phyloP scores from a whole-genome alignment of 805 yeast species.

The Nakazawaea ishiwadae region DNA sequence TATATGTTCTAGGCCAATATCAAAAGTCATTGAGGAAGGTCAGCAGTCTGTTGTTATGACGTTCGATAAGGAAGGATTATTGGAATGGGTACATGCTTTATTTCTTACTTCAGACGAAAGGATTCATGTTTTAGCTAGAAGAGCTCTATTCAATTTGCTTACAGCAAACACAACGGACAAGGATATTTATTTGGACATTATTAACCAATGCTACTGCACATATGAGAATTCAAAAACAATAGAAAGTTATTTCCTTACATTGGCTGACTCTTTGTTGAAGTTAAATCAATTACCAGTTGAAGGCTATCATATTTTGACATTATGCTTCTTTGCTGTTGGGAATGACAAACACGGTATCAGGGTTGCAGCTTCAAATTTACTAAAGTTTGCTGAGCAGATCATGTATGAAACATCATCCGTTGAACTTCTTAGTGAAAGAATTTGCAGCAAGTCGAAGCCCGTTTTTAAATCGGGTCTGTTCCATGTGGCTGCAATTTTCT shows the following conservation, averaged over 20 bases:
- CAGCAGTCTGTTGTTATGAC: constrained; percentile 52
- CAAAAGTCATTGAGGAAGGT: constrained; percentile 39
- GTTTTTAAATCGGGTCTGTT: constrained; percentile 85
- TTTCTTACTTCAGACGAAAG: constrained; percentile 54
- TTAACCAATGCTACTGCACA: constrained; percentile 66
- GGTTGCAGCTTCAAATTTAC: constrained; percentile 63
- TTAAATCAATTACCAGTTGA: constrained; percentile 43
- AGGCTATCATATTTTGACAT: constrained; percentile 64
- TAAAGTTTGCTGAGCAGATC: constrained; percentile 60
- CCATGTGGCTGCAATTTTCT: constrained; percentile 71
- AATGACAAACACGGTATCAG: constrained; percentile 67
- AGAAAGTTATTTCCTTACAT: constrained; percentile 64
- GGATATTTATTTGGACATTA: constrained; percentile 52
- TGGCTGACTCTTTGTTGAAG: constrained; percentile 59
- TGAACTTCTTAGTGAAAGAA: constrained; percentile 60
- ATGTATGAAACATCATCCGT: constrained; percentile 50
- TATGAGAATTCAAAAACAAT: constrained; percentile 46
- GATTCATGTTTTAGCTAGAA: constrained; percentile 58
- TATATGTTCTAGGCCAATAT: constrained; percentile 70
- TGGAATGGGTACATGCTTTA: constrained; percentile 79
- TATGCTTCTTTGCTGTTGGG: constrained; percentile 77
- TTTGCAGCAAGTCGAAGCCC: constrained; percentile 71
- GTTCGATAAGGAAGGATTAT: constrained; percentile 63
- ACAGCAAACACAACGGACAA: constrained; percentile 50
- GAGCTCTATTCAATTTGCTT: constrained; percentile 68